Conservation (phyloP, 345 rosid species). For the Bruguiera gymnorhiza region DNA sequence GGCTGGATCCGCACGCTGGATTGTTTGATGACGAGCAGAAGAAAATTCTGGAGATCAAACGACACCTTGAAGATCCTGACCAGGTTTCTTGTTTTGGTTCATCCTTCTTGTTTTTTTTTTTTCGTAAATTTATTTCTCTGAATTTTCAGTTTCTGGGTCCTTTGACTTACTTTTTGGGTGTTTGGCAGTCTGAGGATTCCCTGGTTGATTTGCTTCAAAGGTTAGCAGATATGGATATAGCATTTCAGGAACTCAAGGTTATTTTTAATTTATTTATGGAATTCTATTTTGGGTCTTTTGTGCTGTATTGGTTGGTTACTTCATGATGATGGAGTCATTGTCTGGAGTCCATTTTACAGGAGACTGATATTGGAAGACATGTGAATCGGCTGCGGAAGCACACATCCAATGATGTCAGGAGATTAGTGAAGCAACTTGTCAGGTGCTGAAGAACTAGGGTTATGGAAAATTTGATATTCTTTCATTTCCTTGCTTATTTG, state of each 20-base stretch:
- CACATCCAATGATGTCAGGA: slow-evolving; percentile 63
- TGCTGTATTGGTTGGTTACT: slow-evolving; percentile 6
- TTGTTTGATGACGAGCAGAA: slow-evolving; percentile 94
- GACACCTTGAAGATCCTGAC: slow-evolving; percentile 78
- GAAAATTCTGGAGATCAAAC: slow-evolving; percentile 74
- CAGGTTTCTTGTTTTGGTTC: slow-evolving; percentile 46
- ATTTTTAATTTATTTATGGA: neutral
- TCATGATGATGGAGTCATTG: neutral
- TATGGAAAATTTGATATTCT: neutral
- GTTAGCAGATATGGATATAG: slow-evolving; percentile 92
- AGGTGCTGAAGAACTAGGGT: slow-evolving; percentile 46
- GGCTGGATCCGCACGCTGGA: slow-evolving; percentile 72
- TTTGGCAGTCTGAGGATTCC: slow-evolving; percentile 71
- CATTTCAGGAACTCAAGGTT: slow-evolving; percentile 91
- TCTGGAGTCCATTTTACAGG: slow-evolving; percentile 30
- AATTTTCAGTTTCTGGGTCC: neutral
- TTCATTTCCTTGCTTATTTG: neutral
- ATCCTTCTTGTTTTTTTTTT: neutral
- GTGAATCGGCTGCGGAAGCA: slow-evolving; percentile 76
- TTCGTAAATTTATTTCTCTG: neutral
- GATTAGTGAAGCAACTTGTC: slow-evolving; percentile 84
- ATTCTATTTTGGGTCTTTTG: neutral
- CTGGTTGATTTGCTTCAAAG: slow-evolving; percentile 87
- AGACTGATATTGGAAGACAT: slow-evolving; percentile 69
- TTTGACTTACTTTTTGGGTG: neutral